Evolutionary conservation across 495 filamentous ascomycete genomes (phyloP).

Genomic region (Extremus antarcticus): DNA sequence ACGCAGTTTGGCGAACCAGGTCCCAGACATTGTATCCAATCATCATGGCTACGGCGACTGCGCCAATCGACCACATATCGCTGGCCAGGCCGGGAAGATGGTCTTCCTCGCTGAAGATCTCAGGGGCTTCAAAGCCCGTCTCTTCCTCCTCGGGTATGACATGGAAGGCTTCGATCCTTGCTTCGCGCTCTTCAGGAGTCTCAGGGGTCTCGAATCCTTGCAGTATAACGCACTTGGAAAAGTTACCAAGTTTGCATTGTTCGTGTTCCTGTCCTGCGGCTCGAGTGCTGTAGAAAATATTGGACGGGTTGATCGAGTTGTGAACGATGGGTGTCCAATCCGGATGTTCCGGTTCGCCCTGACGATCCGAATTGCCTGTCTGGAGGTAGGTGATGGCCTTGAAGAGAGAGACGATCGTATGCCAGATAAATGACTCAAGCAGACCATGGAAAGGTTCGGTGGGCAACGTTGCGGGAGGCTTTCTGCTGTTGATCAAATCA

Average conservation of each 20-base stretch:
- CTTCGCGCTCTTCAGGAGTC: not conserved
- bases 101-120: not conserved
- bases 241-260: constrained; percentile 3
- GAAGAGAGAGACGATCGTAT: constrained; percentile 2
- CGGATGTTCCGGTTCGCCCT: not conserved
- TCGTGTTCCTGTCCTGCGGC: not conserved
- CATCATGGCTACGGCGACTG: constrained; percentile 4
- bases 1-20: not conserved
- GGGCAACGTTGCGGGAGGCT: not conserved
- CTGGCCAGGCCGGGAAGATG: not conserved
- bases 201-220: not conserved
- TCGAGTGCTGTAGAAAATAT: constrained; percentile 3
- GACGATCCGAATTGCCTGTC: not conserved
- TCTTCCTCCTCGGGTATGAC: not conserved
- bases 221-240: not conserved
- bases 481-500: not conserved
- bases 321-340: constrained; percentile 3
- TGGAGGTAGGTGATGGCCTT: not conserved
- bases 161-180: not conserved
- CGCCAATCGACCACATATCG: constrained; percentile 9
- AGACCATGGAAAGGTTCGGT: not conserved
- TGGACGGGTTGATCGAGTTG: constrained; percentile 1
- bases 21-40: constrained; percentile 1
- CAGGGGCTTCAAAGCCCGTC: constrained; percentile 5
- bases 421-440: constrained; percentile 4